phyloP scores from a whole-genome alignment of 2,329 filamentous ascomycete species.

The Madurella fahalii region DNA sequence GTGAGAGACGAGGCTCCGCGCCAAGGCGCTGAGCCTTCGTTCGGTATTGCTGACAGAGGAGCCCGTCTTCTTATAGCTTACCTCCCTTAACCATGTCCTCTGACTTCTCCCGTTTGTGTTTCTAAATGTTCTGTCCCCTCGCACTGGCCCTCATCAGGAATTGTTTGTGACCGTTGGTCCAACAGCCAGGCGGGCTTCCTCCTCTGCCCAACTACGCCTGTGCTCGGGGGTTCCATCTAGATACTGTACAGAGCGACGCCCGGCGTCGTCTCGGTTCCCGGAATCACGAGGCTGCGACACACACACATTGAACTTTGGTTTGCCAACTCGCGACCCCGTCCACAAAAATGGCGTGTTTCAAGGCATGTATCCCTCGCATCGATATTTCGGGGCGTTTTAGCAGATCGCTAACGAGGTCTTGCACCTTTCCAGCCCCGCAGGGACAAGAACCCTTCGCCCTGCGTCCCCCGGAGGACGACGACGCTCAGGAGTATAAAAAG shows the following conservation, averaged over 20 bases:
- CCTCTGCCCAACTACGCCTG: background rate
- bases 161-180: background rate
- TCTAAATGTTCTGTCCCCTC: background rate
- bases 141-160: background rate
- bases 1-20: background rate
- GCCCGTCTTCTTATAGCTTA: background rate
- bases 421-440: slow-evolving; percentile 12
- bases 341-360: slow-evolving; percentile 18
- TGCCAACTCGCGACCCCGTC: slow-evolving; percentile 10
- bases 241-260: no score
- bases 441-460: slow-evolving; percentile 10
- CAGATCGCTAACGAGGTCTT: slow-evolving; percentile 7
- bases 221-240: no score
- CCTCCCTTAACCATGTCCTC: no score
- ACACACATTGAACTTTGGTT: background rate
- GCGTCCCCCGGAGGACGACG: no score
- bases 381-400: background rate
- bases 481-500: slow-evolving; percentile 21
- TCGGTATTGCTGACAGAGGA: background rate
- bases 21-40: background rate
- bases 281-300: slow-evolving; percentile 12
- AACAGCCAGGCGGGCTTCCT: background rate
- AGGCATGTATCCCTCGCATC: slow-evolving; percentile 7
- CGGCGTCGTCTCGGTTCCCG: no score
- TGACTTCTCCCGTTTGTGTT: no score